Evolutionary conservation across 2,329 filamentous ascomycete genomes (phyloP), one percentile per base, ranked within the genome.

Genomic region (Alternaria panax): DNA sequence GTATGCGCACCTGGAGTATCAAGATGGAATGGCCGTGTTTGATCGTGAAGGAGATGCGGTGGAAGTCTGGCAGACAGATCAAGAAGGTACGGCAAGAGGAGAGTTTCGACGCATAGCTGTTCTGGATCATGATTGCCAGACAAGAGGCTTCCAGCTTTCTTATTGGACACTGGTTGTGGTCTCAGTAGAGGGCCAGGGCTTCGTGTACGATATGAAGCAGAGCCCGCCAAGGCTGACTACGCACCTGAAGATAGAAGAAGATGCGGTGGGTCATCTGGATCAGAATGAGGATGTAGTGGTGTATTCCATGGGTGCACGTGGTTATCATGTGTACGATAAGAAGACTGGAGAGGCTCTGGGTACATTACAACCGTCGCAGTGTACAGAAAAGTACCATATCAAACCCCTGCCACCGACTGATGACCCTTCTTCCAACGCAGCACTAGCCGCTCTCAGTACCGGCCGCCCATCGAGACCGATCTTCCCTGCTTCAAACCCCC

Each of bases 131-230:
- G 30, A 45, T 24, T 59, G 51, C 8, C 51, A 59, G 6, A 59
- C 52, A 16, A 56, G 57, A 51, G 57, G 57, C n/a, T 59, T 59
- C 8, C 57, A 59, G 40, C 57, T 59, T 9, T 59, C 57, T 11
- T 59, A 59, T 8, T 51, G 52, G 51, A 55, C 57, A 11, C 14
- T 59, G 12, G 52, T 51, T 2, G 57, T 56, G 20, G 57, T 59
- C 22, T 46, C 57, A 16, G 38, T 51, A 27, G 57, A 59, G 22
- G 57, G 57, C 8, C 45, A 56, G 20, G 57, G 57, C 14, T 59
- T 59, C 14, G 57, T 59, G 1, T 59, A 59, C 18, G 52, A 59
- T n/a, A 51, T 59, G 52, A 51, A 50, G 45, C 57, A 59, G 18
- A 36, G 24, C 30, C 57, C 57, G 16, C 57, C 57, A 25, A 59